Evolutionary conservation across 768 basidiomycete species (phyloP), one percentile per base, ranked within the genome.

Genomic region (Calvatia gigantea): DNA sequence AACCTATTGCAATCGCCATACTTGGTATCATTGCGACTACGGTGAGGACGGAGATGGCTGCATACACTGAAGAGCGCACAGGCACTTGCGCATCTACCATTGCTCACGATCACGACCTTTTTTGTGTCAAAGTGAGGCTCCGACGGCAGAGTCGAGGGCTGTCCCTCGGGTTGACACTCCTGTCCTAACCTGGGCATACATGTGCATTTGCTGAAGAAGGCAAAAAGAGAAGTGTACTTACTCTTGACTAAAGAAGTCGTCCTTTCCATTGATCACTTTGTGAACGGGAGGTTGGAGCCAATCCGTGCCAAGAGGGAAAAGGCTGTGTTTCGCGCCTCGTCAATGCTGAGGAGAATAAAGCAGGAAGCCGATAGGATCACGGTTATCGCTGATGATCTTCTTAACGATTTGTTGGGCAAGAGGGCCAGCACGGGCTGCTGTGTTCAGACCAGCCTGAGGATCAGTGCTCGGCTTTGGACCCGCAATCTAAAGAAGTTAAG

Each of bases 401-500:
- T 79, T 65, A 9, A 76, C 76, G 56, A 85, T 80, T 29, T 74
- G 69, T 58, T 72, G 76, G 3, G 82, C 79, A 19, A 85, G 69
- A 4, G 77, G 74, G 0, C 77, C 75, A 37, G 73, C 76, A 37
- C 81, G 73, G 15, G 77, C 68, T n/a, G n/a, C n/a, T 17, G 82
- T 83, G 62, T 82, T 73, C 15, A 84, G 67, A 0, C 80, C 80
- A n/a, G 81, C 75, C 60, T 83, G 77, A 37, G n/a, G n/a, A n/a
- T n/a, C n/a, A n/a, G n/a, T n/a, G n/a, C n/a, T n/a, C n/a, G n/a
- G n/a, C n/a, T n/a, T n/a, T n/a, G n/a, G n/a, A n/a, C n/a, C n/a
- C n/a, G n/a, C n/a, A n/a, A n/a, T n/a, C n/a, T n/a, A n/a, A n/a
- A n/a, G n/a, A n/a, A n/a, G n/a, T n/a, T n/a, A n/a, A 37, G 35